Conservation (phyloP, 495 filamentous ascomycete genomes). For the Gamarada debralockiae region DNA sequence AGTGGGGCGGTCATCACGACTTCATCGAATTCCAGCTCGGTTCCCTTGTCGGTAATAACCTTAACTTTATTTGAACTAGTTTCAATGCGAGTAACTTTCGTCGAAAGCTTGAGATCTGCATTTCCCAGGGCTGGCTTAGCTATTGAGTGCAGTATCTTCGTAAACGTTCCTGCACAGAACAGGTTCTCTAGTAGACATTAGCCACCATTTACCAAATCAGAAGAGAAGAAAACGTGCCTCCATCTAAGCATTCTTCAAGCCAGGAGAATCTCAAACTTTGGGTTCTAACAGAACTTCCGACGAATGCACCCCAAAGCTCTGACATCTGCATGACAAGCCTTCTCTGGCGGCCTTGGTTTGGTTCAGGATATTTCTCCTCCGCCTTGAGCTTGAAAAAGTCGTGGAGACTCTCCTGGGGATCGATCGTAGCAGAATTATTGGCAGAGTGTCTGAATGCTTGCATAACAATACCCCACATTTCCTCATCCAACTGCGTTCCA, state of each 20-base stretch:
- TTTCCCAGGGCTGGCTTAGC: constrained; percentile 57
- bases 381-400: constrained; percentile 73
- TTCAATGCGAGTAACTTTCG: constrained; percentile 51
- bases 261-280: constrained; percentile 93
- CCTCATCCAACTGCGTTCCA: constrained; percentile 47
- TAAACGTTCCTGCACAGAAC: constrained; percentile 85
- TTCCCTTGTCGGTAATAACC: constrained; percentile 51
- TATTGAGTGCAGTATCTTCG: constrained; percentile 65
- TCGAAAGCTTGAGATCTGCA: constrained; percentile 58
- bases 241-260: constrained; percentile 92
- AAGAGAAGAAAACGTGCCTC: constrained; percentile 55
- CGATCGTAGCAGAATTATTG: constrained; percentile 58
- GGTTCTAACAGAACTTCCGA: constrained; percentile 68
- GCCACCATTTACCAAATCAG: constrained; percentile 2
- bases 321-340: constrained; percentile 56
- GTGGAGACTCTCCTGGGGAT: constrained; percentile 60
- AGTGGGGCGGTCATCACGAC: constrained; percentile 82
- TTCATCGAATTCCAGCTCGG: constrained; percentile 66
- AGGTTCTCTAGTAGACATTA: constrained; percentile 61
- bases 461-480: constrained; percentile 72
- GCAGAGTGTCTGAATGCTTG: constrained; percentile 80
- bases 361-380: constrained; percentile 45
- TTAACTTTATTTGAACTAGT: constrained; percentile 38
- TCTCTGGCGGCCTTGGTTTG: constrained; percentile 30
- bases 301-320: constrained; percentile 82